Evolutionary conservation across 331 rosid species (phyloP).

Genomic region (Phaseolus coccineus): DNA sequence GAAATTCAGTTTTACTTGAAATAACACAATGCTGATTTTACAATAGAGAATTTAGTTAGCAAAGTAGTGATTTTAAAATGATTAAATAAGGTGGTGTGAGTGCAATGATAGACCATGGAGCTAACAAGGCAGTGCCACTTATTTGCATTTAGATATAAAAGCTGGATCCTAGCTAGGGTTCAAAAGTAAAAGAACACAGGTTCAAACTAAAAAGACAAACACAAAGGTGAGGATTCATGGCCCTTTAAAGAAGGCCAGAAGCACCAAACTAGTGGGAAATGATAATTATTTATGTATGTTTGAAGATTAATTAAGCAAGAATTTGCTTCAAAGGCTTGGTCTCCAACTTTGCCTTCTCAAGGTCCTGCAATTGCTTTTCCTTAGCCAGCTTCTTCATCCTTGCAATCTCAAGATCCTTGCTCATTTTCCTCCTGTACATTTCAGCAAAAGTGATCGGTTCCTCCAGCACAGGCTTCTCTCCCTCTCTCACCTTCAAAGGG

Average conservation of each 20-base stretch:
- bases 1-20: background rate
- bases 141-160: background rate
- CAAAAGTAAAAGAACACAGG: background rate
- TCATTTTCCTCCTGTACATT: conserved; percentile 90
- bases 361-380: conserved; percentile 42
- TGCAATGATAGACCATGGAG: background rate
- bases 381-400: conserved; percentile 76
- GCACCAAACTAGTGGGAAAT: background rate
- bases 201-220: background rate
- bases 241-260: background rate
- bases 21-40: too few species aligned
- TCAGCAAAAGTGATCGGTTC: conserved; percentile 81
- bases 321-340: conserved; percentile 58
- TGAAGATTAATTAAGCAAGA: conserved; percentile 52
- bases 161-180: background rate
- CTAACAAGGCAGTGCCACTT: background rate
- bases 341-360: conserved; percentile 46
- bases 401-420: conserved; percentile 74
- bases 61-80: too few species aligned
- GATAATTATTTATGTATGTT: background rate
- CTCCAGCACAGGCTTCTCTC: conserved; percentile 68
- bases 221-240: background rate
- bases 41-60: too few species aligned
- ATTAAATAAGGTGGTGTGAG: too few species aligned
- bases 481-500: conserved; percentile 80